Evolutionary conservation across 345 rosid genomes (phyloP).

Genomic region (Dipteronia sinensis): DNA sequence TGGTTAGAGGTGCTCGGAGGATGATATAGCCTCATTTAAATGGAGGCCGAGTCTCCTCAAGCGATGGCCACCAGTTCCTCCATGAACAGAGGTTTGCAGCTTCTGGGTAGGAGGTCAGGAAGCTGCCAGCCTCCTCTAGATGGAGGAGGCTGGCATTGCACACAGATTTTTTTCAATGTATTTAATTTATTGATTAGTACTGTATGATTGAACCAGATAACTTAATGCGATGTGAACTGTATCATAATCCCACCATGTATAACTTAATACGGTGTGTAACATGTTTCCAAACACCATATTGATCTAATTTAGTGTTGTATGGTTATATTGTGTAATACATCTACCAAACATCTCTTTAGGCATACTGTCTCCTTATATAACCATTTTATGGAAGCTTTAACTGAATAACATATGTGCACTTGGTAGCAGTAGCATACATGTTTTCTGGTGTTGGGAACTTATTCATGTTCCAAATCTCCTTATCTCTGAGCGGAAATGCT

Average conservation of each 20-base stretch:
- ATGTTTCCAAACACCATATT: neutral
- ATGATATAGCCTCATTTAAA: neutral
- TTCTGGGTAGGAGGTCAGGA: neutral
- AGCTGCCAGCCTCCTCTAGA: neutral
- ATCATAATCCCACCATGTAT: neutral
- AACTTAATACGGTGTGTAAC: neutral
- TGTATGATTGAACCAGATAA: neutral
- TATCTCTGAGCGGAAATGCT: slow-evolving; percentile 16
- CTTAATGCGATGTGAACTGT: neutral
- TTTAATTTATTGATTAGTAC: neutral
- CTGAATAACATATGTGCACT: neutral
- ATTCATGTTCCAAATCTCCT: neutral
- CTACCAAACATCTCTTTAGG: neutral
- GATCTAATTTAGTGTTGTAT: no score
- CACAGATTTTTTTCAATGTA: neutral
- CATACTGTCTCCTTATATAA: neutral
- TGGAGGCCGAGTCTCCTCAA: neutral
- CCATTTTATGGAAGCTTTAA: neutral
- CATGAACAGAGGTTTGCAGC: neutral
- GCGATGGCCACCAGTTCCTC: neutral
- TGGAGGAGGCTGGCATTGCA: neutral
- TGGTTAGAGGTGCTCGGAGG: neutral
- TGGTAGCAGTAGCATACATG: neutral
- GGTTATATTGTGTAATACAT: neutral
- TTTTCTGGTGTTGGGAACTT: neutral